Evolutionary conservation across 225 moss, liverwort and hornwort genomes (phyloP).

Genomic region (Neckera pumila): DNA sequence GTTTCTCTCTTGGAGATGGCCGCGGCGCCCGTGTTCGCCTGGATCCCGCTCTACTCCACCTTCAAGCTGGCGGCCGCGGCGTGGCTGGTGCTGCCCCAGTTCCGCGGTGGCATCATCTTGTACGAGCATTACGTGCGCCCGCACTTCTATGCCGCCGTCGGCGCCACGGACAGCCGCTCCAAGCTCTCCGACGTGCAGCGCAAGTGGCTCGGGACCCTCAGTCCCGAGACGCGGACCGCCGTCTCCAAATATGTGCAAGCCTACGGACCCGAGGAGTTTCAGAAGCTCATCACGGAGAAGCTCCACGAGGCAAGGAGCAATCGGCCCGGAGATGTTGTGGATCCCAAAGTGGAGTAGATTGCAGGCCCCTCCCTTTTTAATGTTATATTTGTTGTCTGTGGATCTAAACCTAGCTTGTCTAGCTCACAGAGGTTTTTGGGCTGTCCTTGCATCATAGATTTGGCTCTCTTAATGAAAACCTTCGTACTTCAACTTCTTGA

Average conservation of each 20-base stretch:
- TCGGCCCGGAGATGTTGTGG: not conserved
- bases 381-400: not conserved
- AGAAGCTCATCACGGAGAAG: constrained; percentile 13
- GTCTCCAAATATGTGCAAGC: constrained; percentile 20
- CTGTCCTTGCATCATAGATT: not conserved
- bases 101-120: constrained; percentile 41
- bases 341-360: constrained; percentile 1
- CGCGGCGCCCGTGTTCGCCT: constrained; percentile 43
- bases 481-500: not conserved
- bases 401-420: not conserved
- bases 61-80: constrained; percentile 39
- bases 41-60: constrained; percentile 50
- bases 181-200: constrained; percentile 38
- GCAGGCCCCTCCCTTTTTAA: not conserved
- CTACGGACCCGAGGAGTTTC: constrained; percentile 11
- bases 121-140: constrained; percentile 45
- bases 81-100: constrained; percentile 52
- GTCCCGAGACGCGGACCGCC: constrained; percentile 15
- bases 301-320: not conserved
- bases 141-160: constrained; percentile 6
- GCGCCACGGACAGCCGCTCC: constrained; percentile 8
- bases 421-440: not conserved
- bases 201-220: constrained; percentile 38
- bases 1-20: constrained; percentile 45
- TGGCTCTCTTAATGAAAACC: not conserved